These are phyloP conservation scores for Tricladium varicosporioides DNA, from an alignment of 2,329 filamentous ascomycete species.

Conservation along the genomic window DNA sequence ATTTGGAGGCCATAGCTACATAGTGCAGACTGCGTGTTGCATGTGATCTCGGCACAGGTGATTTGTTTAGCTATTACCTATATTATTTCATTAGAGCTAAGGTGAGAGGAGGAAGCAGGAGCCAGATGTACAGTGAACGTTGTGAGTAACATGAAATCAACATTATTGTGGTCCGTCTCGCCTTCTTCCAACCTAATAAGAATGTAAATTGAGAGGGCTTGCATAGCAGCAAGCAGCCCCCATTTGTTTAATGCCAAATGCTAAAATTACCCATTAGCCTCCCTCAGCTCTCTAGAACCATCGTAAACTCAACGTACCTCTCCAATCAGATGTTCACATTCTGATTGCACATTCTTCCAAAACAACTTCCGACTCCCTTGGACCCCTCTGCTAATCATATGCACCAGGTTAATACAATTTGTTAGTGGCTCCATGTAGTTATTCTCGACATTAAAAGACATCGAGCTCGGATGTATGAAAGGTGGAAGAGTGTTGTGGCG, in stretches of 20 bases:
- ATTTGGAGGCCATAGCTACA: conserved; percentile 23
- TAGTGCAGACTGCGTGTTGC: conserved; percentile 17
- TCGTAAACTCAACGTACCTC: conserved; percentile 33
- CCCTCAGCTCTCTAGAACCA: conserved; percentile 1
- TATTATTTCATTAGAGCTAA: conserved; percentile 9
- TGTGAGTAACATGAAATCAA: conserved; percentile 38
- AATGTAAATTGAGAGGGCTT: conserved; percentile 44
- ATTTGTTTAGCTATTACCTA: conserved; percentile 20
- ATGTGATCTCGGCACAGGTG: conserved; percentile 1
- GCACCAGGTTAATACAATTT: conserved; percentile 42
- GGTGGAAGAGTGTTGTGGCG: conserved; percentile 39
- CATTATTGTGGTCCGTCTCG: conserved; percentile 42
- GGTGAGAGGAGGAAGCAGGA: conserved; percentile 4
- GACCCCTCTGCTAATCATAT: conserved; percentile 37
- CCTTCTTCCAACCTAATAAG: conserved; percentile 43
- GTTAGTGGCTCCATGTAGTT: conserved; percentile 37
- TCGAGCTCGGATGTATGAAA: conserved; percentile 40
- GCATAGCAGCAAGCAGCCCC: conserved; percentile 42
- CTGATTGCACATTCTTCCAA: conserved; percentile 43
- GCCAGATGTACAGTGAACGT: conserved; percentile 35
- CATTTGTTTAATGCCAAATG: conserved; percentile 34
- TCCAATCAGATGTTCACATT: conserved; percentile 40
- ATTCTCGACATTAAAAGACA: conserved; percentile 25
- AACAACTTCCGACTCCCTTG: conserved; percentile 40
- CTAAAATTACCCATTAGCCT: conserved; percentile 25